Evolutionary conservation across 1,284 basidiomycete species (phyloP).

Genomic region (Marasmius fiardii): DNA sequence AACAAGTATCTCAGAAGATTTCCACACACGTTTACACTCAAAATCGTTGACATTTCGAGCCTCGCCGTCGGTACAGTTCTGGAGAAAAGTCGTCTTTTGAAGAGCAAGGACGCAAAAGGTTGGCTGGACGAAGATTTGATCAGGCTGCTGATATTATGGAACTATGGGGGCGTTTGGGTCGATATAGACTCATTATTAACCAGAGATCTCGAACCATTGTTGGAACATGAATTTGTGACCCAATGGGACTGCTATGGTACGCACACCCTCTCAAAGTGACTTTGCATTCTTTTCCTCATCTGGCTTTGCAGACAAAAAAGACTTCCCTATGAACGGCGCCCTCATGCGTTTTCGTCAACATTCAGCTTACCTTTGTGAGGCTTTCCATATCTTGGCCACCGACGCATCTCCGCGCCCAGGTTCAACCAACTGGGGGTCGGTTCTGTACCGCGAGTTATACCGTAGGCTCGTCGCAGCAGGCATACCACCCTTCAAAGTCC

Average conservation of each 20-base stretch:
- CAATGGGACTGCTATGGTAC: constrained; percentile 96
- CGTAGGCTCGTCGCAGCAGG: constrained; percentile 71
- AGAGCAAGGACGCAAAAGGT: constrained; percentile 68
- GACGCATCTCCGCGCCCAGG: constrained; percentile 71
- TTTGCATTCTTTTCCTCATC: background rate
- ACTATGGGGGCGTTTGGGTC: constrained; percentile 88
- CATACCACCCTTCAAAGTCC: constrained; percentile 82
- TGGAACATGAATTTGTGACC: constrained; percentile 91
- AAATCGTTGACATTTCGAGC: constrained; percentile 60
- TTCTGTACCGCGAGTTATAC: constrained; percentile 86
- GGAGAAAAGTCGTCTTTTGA: constrained; percentile 56
- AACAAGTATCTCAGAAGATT: constrained; percentile 57
- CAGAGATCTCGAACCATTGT: constrained; percentile 75
- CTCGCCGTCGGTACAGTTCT: constrained; percentile 77
- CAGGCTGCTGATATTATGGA: constrained; percentile 84
- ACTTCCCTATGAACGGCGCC: constrained; percentile 87
- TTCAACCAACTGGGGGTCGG: constrained; percentile 89
- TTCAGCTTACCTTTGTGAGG: constrained; percentile 93
- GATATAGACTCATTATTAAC: constrained; percentile 94
- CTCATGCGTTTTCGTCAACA: constrained; percentile 86
- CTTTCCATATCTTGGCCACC: constrained; percentile 84
- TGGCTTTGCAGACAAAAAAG: constrained; percentile 67
- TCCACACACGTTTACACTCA: constrained; percentile 68
- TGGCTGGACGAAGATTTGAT: constrained; percentile 95
- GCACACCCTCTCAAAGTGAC: constrained; percentile 21